Base-by-base conservation (phyloP, 805 yeast species). In the Candida andamanensis region DNA sequence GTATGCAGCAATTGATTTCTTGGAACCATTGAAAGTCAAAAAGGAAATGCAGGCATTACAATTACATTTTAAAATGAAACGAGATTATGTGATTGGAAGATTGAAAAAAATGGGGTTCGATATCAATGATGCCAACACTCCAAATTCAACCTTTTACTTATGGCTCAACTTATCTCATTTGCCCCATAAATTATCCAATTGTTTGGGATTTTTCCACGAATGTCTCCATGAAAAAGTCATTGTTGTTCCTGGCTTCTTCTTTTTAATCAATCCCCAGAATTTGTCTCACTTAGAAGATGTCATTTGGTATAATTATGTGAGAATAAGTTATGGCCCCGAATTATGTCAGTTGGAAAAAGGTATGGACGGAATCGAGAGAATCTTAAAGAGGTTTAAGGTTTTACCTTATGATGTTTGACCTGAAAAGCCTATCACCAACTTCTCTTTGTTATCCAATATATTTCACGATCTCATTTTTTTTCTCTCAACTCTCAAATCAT, bases 151-250 rank as follows among this genome's bases (percentile, higher is more conserved):
- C 2, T 75, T 75, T 45, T 75, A 75, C 46, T 55, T 75, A 24
- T 75, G 81, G 81, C 63, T 74, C 32, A 76, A 75, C 42, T 58
- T 75, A 25, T 56, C 67, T 13, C 76, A 69, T 40, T 61, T 75
- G 25, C 80, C 80, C 1, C 72, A 74, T 1, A 75, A 75, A 49
- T 54, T 75, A 31, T 59, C 72, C 28, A 75, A 74, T 45, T 72
- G 79, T 46, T 60, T 75, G 25, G 80, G 81, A 0, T 75, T 75
- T 44, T 75, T 75, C 67, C 81, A 75, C 47, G 81, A 75, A 50
- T 73, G 78, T 38, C 55, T 75, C 26, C 79, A 74, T 44, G 78
- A 74, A 42, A 68, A 68, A 43, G 77, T 74, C 9, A 75, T 75
- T 46, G 69, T 72, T 19, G 81, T 75, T 13, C 81, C 81, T 3